These are phyloP conservation scores for Tolypocladium album DNA, from an alignment of 2,329 filamentous ascomycete species.

Conservation along the genomic window DNA sequence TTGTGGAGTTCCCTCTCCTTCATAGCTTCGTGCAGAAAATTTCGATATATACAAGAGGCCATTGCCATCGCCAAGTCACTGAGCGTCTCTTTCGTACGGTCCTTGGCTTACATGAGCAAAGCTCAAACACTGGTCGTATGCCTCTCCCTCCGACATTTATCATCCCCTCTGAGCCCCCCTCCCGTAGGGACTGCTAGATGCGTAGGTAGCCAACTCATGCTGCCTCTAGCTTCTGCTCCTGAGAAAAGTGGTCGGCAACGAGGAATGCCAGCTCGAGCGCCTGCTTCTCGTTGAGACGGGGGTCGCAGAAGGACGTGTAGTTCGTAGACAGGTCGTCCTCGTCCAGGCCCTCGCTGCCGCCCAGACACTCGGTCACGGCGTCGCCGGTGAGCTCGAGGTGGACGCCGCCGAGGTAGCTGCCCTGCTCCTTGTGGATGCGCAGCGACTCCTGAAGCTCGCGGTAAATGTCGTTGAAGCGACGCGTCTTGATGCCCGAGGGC, in stretches of 20 bases:
- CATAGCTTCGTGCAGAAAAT: neutral
- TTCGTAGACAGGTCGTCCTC: constrained; percentile 84
- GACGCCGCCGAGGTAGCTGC: constrained; percentile 83
- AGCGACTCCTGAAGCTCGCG: constrained; percentile 76
- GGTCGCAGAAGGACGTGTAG: constrained; percentile 95
- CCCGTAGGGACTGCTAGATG: too few species aligned
- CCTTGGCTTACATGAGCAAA: neutral
- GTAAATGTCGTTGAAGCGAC: constrained; percentile 84
- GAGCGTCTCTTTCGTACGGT: too few species aligned
- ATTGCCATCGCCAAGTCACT: neutral
- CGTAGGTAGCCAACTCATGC: neutral
- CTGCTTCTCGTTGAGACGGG: constrained; percentile 93
- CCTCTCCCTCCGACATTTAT: neutral
- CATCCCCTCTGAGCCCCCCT: too few species aligned
- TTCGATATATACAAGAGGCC: neutral
- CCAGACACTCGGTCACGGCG: constrained; percentile 90
- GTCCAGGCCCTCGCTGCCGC: constrained; percentile 74
- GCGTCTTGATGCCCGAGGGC: constrained; percentile 74
- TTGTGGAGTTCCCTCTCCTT: neutral
- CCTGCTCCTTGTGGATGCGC: constrained; percentile 70
- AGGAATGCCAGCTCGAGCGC: constrained; percentile 90
- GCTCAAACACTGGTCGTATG: neutral
- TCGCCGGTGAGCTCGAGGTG: constrained; percentile 94
- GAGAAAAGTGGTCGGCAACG: constrained; percentile 68
- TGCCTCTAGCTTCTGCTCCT: constrained; percentile 15